phyloP scores from a whole-genome alignment of 305 asterid genomes.

The Fraxinus latifolia region DNA sequence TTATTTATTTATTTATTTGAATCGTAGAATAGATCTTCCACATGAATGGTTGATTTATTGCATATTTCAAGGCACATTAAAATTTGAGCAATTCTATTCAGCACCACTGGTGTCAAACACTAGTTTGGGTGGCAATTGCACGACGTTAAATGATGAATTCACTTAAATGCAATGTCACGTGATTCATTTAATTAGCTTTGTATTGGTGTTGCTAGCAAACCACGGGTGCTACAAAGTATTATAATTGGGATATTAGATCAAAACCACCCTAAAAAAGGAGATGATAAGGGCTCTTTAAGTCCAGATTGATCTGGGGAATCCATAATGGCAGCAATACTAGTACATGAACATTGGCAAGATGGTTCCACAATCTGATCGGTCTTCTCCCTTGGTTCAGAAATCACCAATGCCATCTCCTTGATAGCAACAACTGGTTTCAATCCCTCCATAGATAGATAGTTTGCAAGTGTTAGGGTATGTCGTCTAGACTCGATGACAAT shows the following conservation, averaged over 20 bases:
- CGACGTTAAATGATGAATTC: not conserved
- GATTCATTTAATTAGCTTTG: not conserved
- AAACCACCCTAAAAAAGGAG: conserved; percentile 50
- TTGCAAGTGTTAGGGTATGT: not conserved
- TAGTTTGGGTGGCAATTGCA: too few relatives aligned
- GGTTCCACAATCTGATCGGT: conserved; percentile 23
- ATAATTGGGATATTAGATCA: not conserved
- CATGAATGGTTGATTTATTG: not conserved
- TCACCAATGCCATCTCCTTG: conserved; percentile 28
- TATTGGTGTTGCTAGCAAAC: not conserved
- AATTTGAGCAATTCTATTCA: not conserved
- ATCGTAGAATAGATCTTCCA: not conserved
- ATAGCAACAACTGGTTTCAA: conserved; percentile 24
- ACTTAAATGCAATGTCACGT: not conserved
- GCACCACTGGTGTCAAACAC: not conserved
- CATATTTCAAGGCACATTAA: not conserved
- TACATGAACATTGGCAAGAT: conserved; percentile 48
- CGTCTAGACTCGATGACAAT: not conserved
- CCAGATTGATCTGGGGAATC: conserved; percentile 38
- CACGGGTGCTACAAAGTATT: too few relatives aligned
- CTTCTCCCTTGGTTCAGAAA: conserved; percentile 19
- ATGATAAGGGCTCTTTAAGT: conserved; percentile 60
- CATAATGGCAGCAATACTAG: conserved; percentile 19
- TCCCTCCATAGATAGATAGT: conserved; percentile 29
- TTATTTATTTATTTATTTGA: too few relatives aligned